Base-by-base conservation (phyloP, 1,284 basidiomycete genomes). In the Ganoderma multipileum region DNA sequence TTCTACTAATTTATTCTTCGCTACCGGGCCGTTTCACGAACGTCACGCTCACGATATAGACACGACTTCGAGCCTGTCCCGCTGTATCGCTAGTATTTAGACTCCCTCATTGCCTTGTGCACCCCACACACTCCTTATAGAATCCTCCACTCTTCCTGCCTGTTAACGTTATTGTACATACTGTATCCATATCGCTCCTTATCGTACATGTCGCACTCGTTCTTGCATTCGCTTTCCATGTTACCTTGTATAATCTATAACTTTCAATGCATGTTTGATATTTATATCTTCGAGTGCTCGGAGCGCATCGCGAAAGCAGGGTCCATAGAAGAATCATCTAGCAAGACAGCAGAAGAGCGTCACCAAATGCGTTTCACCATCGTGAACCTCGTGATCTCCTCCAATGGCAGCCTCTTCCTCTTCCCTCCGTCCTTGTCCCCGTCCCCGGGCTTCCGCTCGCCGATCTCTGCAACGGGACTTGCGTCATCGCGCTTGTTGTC, bases 291-390 rank as follows among this genome's bases (percentile, higher is more conserved):
- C n/a, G 8, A 11, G 41, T 18, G 41, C 3, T 23, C 11, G 2
- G 23, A 23, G 44, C 30, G 18, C 23, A 11, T 44, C 41, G 18
- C 39, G 60, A 44, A 41, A 50, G 42, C 28, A 30, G 33, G 30
- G 36, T 5, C 20, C 41, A 30, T 60, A 44, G 26, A 36, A 39
- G 30, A 2, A 52, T n/a, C 59, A 44, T 30, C 23, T 38, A 38
- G 38, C 42, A 38, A 44, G 42, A 20, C 61, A n/a, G 20, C 42
- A 26, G 26, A 38, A 11, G 52, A 20, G n/a, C 41, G 14, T 77
- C 72, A 96, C 94, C 94, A 96, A 64, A 97, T 96, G 57, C 94
- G 86, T 78, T 97, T 97, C 47, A 96, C 92, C 95, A 97, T 97
- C 28, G 95, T 96, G 83, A 93, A 97, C 68, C 95, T 81, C 47